Evolutionary conservation across 768 basidiomycete genomes (phyloP), one percentile per base, ranked within the genome.

Genomic region (Polyporus arcularius): DNA sequence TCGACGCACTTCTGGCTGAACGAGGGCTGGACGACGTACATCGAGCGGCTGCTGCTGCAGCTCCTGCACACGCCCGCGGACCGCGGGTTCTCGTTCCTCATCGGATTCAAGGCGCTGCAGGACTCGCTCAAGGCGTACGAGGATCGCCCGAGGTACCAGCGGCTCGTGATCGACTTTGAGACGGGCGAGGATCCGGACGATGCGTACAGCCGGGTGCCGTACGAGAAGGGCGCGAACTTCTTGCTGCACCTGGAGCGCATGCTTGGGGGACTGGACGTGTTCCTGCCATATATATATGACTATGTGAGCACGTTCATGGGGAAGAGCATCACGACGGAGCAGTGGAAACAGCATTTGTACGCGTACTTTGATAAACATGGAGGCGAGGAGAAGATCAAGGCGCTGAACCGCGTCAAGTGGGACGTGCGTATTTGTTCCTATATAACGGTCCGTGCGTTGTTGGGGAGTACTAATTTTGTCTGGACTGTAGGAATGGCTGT

Each of bases 21-120:
- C 71, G 91, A 95, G 77, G 90, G 94, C 30, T 96, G 92, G 89
- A 97, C 96, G 38, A 95, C 92, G 0, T 98, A 95, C 70, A 87
- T 92, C 32, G 96, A 98, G 71, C 86, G 94, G 14, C 74, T 96
- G 8, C 77, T 96, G 46, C 85, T 85, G 50, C 80, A 87, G 64
- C 75, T 80, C 47, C 77, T 94, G 4, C 85, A 92, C 70, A 83
- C 89, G 0, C 85, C 90, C 16, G 86, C 86, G 2, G 85, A 88
- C 52, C 86, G 94, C 45, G 92, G 86, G 16, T 90, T 98, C 69
- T 84, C 86, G 8, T 96, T 81, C 73, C 76, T 92, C 61, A 88
- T 90, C 58, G 94, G 94, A 2, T 77, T 80, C 18, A 91, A 90
- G 61, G 80, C 77, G 0, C 79, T 98, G 16, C 75, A 80, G n/a